These are phyloP conservation scores for Trichoderma guizhouense DNA, from an alignment of 2,329 filamentous ascomycete genomes.

Conservation along the genomic window DNA sequence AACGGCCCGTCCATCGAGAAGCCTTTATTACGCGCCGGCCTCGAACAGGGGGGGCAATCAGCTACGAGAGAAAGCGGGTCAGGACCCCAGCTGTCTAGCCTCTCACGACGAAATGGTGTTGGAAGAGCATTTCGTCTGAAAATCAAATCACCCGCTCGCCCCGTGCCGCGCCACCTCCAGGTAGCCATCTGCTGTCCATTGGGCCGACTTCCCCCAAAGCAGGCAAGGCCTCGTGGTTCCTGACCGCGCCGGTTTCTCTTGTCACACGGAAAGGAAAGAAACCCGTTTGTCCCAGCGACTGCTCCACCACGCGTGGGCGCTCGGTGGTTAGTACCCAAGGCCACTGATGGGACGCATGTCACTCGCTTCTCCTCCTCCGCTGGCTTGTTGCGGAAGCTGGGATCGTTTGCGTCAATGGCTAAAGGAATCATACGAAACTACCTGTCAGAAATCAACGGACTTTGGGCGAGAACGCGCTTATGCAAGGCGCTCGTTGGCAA, in stretches of 20 bases:
- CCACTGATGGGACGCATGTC: background rate
- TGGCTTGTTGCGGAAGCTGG: slow-evolving; percentile 4
- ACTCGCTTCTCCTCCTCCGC: background rate
- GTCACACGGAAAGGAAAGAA: slow-evolving; percentile 8
- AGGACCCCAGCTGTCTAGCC: slow-evolving; percentile 18
- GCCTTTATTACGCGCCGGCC: slow-evolving; percentile 51
- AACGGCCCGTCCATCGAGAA: slow-evolving; percentile 44
- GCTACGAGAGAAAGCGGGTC: slow-evolving; percentile 17
- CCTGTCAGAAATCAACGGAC: slow-evolving; percentile 1
- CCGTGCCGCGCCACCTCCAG: slow-evolving; percentile 37
- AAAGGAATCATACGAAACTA: background rate
- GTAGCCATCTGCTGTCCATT: slow-evolving; percentile 3
- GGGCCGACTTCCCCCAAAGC: slow-evolving; percentile 8
- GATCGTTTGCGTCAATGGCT: background rate
- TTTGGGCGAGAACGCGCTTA: slow-evolving; percentile 8
- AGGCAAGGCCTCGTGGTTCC: slow-evolving; percentile 1
- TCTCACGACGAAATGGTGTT: slow-evolving; percentile 17
- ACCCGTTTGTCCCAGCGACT: background rate
- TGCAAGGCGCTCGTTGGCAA: background rate
- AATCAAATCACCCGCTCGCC: slow-evolving; percentile 24
- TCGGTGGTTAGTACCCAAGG: background rate
- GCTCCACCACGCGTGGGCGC: slow-evolving; percentile 2
- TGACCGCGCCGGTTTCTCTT: background rate
- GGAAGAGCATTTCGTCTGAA: slow-evolving; percentile 12
- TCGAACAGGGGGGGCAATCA: slow-evolving; percentile 41